phyloP scores from a whole-genome alignment of 176 grass and related monocot genomes.

The Bromus sterilis region DNA sequence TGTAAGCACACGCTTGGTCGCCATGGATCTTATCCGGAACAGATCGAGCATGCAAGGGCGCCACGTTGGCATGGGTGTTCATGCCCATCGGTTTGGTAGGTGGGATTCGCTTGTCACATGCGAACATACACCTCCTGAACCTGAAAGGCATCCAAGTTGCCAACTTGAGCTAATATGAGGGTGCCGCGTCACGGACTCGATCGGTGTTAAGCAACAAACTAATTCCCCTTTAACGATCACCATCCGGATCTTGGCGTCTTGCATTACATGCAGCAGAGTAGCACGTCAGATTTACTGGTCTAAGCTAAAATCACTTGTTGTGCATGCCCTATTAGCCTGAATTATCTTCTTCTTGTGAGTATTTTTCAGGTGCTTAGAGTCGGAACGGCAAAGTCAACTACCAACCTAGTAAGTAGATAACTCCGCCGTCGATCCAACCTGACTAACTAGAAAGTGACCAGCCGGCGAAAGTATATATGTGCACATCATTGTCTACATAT shows the following conservation, averaged over 20 bases:
- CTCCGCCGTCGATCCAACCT: no score
- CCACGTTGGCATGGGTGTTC: background rate
- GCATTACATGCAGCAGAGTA: background rate
- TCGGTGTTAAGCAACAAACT: background rate
- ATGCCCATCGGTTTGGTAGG: background rate
- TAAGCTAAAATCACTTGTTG: no score
- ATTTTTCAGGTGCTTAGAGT: no score
- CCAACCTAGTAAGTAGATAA: no score
- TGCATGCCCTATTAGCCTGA: background rate
- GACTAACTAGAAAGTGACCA: background rate
- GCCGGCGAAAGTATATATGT: background rate
- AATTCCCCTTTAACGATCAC: background rate
- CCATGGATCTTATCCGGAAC: background rate
- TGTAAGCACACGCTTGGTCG: background rate
- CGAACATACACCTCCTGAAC: background rate
- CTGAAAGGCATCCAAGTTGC: background rate
- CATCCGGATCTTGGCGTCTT: background rate
- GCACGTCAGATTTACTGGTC: background rate
- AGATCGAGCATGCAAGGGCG: background rate
- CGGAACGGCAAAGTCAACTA: background rate
- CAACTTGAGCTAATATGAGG: background rate
- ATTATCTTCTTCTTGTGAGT: no score
- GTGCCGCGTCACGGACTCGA: background rate
- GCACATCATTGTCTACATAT: background rate
- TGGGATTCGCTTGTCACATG: background rate